phyloP scores from a whole-genome alignment of 805 yeast genomes.

The Cyberlindnera maritima region DNA sequence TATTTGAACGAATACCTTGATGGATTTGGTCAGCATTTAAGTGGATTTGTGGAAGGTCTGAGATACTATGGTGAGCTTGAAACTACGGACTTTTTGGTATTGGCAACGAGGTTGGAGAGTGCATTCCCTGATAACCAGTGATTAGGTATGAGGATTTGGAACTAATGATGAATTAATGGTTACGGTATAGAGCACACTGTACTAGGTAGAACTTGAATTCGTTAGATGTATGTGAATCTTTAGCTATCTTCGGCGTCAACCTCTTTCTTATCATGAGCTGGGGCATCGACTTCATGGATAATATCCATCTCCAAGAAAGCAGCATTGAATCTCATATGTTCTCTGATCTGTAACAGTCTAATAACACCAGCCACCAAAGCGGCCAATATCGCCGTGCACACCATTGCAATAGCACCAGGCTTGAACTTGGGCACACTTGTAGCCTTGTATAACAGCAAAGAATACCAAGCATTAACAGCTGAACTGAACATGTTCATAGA shows the following conservation, averaged over 20 bases:
- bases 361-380: constrained; percentile 40
- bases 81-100: constrained; percentile 40
- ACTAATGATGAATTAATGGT: no score
- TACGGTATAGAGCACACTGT: neutral
- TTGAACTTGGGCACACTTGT: constrained; percentile 47
- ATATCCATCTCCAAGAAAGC: neutral
- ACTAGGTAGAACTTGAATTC: no score
- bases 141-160: neutral
- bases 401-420: constrained; percentile 56
- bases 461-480: constrained; percentile 67
- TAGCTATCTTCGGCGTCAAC: no score
- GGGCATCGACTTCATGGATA: no score
- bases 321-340: constrained; percentile 16
- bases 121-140: constrained; percentile 22
- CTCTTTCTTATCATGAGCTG: no score
- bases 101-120: constrained; percentile 42
- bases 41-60: constrained; percentile 45
- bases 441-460: constrained; percentile 50
- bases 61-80: constrained; percentile 49
- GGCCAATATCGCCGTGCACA: constrained; percentile 47
- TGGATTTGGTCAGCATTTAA: constrained; percentile 42
- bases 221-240: no score
- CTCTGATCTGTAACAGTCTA: constrained; percentile 41
- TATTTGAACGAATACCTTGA: constrained; percentile 42
- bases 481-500: constrained; percentile 65